Conservation (phyloP, 1,284 basidiomycete species). For the Takashimella tepidaria region DNA sequence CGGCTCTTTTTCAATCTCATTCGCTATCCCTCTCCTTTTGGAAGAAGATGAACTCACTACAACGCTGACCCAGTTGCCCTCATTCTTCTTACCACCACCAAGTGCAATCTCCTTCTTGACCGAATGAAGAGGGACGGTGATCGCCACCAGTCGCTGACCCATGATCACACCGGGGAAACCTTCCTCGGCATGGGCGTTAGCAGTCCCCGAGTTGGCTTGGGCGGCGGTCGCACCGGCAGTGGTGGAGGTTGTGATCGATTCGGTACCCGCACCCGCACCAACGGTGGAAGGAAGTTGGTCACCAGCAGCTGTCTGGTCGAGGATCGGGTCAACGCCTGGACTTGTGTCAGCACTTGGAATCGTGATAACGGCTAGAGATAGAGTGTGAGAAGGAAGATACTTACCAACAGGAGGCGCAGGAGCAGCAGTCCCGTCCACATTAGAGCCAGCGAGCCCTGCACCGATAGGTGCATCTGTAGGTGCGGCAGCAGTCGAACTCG, state of each 20-base stretch:
- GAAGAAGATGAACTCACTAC: slow-evolving; percentile 15
- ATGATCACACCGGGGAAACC: slow-evolving; percentile 38
- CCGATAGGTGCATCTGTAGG: neutral
- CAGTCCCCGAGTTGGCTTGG: neutral
- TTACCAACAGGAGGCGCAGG: slow-evolving; percentile 1
- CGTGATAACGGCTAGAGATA: neutral
- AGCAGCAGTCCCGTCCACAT: neutral
- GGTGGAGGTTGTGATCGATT: slow-evolving; percentile 19
- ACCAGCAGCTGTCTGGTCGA: slow-evolving; percentile 27
- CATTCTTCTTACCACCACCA: slow-evolving; percentile 27
- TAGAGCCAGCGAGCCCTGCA: neutral
- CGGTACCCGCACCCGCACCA: slow-evolving; percentile 17
- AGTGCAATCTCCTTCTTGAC: slow-evolving; percentile 28
- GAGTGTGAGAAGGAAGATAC: neutral
- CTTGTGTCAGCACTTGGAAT: slow-evolving; percentile 9
- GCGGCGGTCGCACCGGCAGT: slow-evolving; percentile 10
- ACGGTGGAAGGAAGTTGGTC: slow-evolving; percentile 20
- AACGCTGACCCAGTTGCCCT: slow-evolving; percentile 25
- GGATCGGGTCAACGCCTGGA: slow-evolving; percentile 5
- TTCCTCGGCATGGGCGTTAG: slow-evolving; percentile 22
- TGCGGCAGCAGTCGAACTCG: neutral
- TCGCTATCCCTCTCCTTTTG: neutral
- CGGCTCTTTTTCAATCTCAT: slow-evolving; percentile 17
- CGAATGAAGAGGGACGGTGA: slow-evolving; percentile 24
- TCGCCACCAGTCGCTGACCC: slow-evolving; percentile 27